A percentile compares a stretch with the other conserved stretches of the same genome.
These are phyloP conservation scores for Endoconidiophora laricicola DNA, from an alignment of 2,329 filamentous ascomycete genomes.

Conservation along the genomic window DNA sequence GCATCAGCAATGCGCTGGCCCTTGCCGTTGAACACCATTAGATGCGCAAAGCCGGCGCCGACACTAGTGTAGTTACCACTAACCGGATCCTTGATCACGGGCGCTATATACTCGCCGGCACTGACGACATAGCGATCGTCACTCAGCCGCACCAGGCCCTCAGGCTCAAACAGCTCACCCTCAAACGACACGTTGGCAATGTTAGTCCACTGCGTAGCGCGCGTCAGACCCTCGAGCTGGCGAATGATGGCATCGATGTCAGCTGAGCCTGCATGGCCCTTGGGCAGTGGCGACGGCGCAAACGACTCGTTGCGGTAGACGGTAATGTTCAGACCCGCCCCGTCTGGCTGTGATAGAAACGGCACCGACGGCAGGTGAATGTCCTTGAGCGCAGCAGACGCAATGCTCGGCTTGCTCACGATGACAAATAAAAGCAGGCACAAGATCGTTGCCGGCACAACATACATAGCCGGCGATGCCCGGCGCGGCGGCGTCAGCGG, in stretches of 20 bases:
- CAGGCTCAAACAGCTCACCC: constrained; percentile 31
- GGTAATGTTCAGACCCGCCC: constrained; percentile 21
- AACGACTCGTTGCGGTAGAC: constrained; percentile 19
- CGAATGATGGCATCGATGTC: constrained; percentile 23
- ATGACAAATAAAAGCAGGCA: constrained; percentile 8
- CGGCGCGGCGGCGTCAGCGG: constrained; percentile 7
- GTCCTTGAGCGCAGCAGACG: constrained; percentile 17
- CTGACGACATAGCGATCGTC: constrained; percentile 28
- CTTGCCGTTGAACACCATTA: constrained; percentile 27
- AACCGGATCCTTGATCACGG: constrained; percentile 23
- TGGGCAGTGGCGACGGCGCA: constrained; percentile 21
- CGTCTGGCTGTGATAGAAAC: background rate
- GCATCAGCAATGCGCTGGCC: constrained; percentile 28
- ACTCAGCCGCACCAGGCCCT: constrained; percentile 29
- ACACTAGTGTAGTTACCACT: constrained; percentile 33
- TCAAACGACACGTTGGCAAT: constrained; percentile 26
- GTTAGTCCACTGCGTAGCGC: constrained; percentile 26
- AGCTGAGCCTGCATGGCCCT: constrained; percentile 19
- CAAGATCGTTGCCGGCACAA: constrained; percentile 5
- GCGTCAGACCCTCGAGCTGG: constrained; percentile 21
- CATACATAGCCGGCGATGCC: constrained; percentile 3
- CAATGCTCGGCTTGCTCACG: constrained; percentile 4
- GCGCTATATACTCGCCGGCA: constrained; percentile 26
- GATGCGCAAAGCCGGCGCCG: constrained; percentile 28
- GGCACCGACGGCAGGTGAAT: background rate